Evolutionary conservation across 2,329 filamentous ascomycete genomes (phyloP).

Genomic region (Aspergillus hortae): DNA sequence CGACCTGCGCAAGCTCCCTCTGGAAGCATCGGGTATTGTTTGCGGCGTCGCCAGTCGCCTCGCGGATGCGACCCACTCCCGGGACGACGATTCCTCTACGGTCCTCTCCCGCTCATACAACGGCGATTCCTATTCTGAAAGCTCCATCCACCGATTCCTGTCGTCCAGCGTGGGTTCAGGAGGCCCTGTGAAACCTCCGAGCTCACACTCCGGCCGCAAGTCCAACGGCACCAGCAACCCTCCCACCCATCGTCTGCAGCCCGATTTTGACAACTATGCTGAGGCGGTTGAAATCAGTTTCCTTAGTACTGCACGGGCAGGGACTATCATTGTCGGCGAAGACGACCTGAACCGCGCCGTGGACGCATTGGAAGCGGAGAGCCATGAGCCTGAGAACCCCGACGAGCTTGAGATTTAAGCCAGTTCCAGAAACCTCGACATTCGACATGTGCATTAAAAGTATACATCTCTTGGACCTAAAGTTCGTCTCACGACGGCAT

Average conservation of each 20-base stretch:
- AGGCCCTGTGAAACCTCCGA: conserved; percentile 8
- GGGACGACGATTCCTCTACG: conserved; percentile 23
- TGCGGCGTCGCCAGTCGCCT: conserved; percentile 86
- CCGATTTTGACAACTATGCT: conserved; percentile 26
- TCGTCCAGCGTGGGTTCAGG: conserved; percentile 14
- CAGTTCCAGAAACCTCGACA: neutral
- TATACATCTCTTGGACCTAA: neutral
- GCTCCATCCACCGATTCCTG: conserved; percentile 9
- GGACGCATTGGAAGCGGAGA: conserved; percentile 57
- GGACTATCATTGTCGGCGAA: conserved; percentile 79
- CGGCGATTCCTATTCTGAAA: conserved; percentile 14
- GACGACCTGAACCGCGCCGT: conserved; percentile 72
- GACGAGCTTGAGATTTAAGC: conserved; percentile 27
- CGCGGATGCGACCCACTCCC: conserved; percentile 64
- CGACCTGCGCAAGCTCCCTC: conserved; percentile 73
- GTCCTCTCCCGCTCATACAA: conserved; percentile 14
- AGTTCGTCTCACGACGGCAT: neutral
- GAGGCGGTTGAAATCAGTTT: conserved; percentile 76
- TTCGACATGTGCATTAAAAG: neutral
- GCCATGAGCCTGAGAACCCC: conserved; percentile 15
- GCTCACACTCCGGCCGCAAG: conserved; percentile 9
- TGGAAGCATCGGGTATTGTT: conserved; percentile 90
- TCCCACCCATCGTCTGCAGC: conserved; percentile 29
- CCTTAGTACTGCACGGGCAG: conserved; percentile 80
- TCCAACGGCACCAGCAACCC: conserved; percentile 3